A percentile compares a stretch with the other conserved stretches of the same genome.
These are phyloP conservation scores for Penicillium parvum DNA, from an alignment of 495 filamentous ascomycete species.

Conservation along the genomic window DNA sequence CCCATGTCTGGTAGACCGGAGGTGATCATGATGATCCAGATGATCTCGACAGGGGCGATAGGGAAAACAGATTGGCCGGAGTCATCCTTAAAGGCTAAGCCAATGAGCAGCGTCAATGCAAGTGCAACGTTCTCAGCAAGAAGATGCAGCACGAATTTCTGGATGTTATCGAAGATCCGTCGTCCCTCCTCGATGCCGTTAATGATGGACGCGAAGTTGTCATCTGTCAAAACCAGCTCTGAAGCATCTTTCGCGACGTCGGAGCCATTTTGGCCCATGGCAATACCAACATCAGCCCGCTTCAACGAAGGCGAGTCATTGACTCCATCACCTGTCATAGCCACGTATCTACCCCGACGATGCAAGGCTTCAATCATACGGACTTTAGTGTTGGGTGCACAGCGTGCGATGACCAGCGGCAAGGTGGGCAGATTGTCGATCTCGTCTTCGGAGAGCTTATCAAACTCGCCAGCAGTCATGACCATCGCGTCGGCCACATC, in stretches of 20 bases:
- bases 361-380: conserved; percentile 76
- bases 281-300: conserved; percentile 79
- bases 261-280: conserved; percentile 71
- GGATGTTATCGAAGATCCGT: conserved; percentile 72
- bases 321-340: conserved; percentile 87
- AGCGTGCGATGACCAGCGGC: conserved; percentile 66
- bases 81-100: conserved; percentile 65
- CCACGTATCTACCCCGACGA: conserved; percentile 60
- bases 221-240: conserved; percentile 74
- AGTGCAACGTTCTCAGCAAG: conserved; percentile 71
- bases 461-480: conserved; percentile 67
- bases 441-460: conserved; percentile 57
- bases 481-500: conserved; percentile 61
- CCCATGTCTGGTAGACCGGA: conserved; percentile 72
- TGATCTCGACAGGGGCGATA: conserved; percentile 65
- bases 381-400: conserved; percentile 68
- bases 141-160: conserved; percentile 73
- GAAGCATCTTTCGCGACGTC: conserved; percentile 88
- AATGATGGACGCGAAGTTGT: conserved; percentile 82
- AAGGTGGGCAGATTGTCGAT: conserved; percentile 63
- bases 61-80: conserved; percentile 65
- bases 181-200: conserved; percentile 69
- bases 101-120: conserved; percentile 62
- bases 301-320: conserved; percentile 83
- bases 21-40: conserved; percentile 78